Percentiles rank a stretch among this genome's conserved stretches.
These are phyloP conservation scores for Rhizopogon roseolus DNA, from an alignment of 768 basidiomycete species.

Conservation along the genomic window DNA sequence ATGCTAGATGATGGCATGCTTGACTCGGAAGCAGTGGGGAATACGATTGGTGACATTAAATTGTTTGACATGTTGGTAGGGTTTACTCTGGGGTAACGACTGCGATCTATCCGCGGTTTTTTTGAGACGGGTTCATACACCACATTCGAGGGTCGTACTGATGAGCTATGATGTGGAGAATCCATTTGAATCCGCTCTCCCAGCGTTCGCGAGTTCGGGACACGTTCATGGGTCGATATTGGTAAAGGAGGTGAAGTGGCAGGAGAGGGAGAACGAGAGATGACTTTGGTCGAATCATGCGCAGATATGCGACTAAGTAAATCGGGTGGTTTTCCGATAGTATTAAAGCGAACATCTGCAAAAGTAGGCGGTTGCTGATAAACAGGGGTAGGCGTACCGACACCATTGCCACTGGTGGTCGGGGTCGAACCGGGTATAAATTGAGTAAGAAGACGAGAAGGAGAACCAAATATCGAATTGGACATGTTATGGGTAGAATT, in stretches of 20 bases:
- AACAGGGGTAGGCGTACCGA: slow-evolving; percentile 10
- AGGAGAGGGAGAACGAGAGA: slow-evolving; percentile 25
- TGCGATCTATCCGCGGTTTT: background rate
- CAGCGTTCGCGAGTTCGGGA: background rate
- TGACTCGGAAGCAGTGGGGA: slow-evolving; percentile 17
- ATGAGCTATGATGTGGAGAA: background rate
- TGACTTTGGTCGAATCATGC: slow-evolving; percentile 18
- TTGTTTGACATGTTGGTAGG: background rate
- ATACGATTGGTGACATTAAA: slow-evolving; percentile 28
- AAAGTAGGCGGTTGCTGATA: slow-evolving; percentile 19
- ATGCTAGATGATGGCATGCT: background rate
- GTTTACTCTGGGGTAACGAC: background rate
- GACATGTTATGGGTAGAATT: slow-evolving; percentile 6
- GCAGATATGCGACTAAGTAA: slow-evolving; percentile 48
- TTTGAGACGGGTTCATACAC: background rate
- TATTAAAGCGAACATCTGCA: slow-evolving; percentile 42
- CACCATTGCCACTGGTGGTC: background rate
- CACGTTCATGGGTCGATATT: background rate
- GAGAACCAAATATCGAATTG: slow-evolving; percentile 25
- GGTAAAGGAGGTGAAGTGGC: slow-evolving; percentile 9
- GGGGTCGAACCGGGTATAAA: background rate
- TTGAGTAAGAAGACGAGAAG: slow-evolving; percentile 15
- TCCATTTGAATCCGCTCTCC: background rate
- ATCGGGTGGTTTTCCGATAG: slow-evolving; percentile 50
- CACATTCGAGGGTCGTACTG: background rate